phyloP scores from a whole-genome alignment of 2,329 filamentous ascomycete species.

The Trichoderma harzianum region DNA sequence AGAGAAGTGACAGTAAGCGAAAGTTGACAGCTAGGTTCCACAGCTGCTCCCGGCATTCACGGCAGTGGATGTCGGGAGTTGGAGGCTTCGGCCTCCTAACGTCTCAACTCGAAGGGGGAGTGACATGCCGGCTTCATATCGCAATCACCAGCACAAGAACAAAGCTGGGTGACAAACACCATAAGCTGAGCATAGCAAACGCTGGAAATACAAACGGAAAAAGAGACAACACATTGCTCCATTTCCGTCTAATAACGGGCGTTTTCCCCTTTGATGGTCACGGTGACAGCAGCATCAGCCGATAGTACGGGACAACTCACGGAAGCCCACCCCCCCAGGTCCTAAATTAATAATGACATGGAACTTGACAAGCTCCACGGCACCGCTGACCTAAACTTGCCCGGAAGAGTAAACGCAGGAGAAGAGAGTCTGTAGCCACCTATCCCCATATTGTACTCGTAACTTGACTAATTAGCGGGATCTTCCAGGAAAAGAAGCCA shows the following conservation, averaged over 20 bases:
- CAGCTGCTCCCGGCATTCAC: not conserved
- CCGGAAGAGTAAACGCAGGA: not conserved
- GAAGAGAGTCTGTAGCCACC: not conserved
- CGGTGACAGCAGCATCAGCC: not conserved
- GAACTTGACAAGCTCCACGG: not conserved
- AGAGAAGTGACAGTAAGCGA: not conserved
- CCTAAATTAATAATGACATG: not conserved
- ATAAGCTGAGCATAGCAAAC: conserved; percentile 13
- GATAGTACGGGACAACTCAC: not conserved
- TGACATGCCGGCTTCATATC: not conserved
- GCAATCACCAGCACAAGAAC: not conserved
- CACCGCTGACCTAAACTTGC: not conserved
- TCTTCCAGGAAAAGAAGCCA: not conserved
- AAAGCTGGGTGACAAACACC: not conserved
- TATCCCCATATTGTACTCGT: not conserved
- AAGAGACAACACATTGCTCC: not conserved
- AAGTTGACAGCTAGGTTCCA: not conserved
- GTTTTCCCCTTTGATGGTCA: not conserved
- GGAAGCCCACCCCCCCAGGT: not conserved
- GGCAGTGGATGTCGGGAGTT: not conserved
- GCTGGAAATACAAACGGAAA: not conserved
- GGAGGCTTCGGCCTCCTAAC: not conserved
- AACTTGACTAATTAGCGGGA: not conserved
- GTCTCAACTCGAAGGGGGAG: not conserved
- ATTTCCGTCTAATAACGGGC: not conserved